phyloP scores from a whole-genome alignment of 2,329 filamentous ascomycete species.

The Teratosphaeria epicoccoides region DNA sequence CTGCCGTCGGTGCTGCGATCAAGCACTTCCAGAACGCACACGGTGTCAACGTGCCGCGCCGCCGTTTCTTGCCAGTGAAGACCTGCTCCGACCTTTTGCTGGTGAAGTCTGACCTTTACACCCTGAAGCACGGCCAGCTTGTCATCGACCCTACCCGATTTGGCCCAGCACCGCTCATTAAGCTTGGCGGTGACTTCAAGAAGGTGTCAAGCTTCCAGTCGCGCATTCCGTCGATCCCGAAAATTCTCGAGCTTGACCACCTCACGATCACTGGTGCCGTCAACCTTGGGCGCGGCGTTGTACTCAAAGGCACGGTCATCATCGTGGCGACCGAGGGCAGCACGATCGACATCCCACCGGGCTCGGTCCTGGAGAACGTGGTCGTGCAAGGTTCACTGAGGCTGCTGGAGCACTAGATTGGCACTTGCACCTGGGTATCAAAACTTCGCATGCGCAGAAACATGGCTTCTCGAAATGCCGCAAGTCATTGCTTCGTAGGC shows the following conservation, averaged over 20 bases:
- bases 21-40: slow-evolving; percentile 98
- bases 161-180: slow-evolving; percentile 93
- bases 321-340: slow-evolving; percentile 96
- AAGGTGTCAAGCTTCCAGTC: slow-evolving; percentile 97
- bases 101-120: slow-evolving; percentile 99
- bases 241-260: slow-evolving; percentile 86
- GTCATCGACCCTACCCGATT: slow-evolving; percentile 95
- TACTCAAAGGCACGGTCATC: slow-evolving; percentile 95
- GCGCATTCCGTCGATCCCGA: slow-evolving; percentile 76
- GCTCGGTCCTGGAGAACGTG: slow-evolving; percentile 95
- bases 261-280: slow-evolving; percentile 96
- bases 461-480: background rate
- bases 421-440: background rate
- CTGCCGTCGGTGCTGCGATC: slow-evolving; percentile 94
- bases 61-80: slow-evolving; percentile 98
- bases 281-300: slow-evolving; percentile 90
- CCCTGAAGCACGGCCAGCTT: slow-evolving; percentile 94
- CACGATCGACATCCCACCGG: slow-evolving; percentile 95
- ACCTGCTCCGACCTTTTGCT: slow-evolving; percentile 99
- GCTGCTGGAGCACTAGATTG: slow-evolving; percentile 52
- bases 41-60: slow-evolving; percentile 95
- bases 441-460: background rate
- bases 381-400: slow-evolving; percentile 94
- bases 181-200: slow-evolving; percentile 98
- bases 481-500: background rate